These are phyloP conservation scores for Cercospora zeina DNA, from an alignment of 2,329 filamentous ascomycete genomes.

Conservation along the genomic window DNA sequence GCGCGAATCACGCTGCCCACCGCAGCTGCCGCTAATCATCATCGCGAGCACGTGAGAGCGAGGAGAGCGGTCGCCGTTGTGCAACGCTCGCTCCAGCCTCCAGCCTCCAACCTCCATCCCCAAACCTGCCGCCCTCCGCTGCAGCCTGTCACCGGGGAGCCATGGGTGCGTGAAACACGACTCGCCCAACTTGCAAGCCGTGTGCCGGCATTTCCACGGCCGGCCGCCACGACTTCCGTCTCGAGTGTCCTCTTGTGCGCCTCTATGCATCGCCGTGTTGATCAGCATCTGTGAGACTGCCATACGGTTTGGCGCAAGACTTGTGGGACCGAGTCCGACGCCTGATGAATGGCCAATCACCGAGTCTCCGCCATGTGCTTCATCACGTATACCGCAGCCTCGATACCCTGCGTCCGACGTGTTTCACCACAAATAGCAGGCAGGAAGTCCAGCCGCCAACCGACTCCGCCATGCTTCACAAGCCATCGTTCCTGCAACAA, in stretches of 20 bases:
- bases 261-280: constrained; percentile 1
- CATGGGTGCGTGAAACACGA: constrained; percentile 8
- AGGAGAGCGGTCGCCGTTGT: not conserved
- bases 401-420: not conserved
- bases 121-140: not conserved
- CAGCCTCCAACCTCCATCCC: not conserved
- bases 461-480: too few relatives aligned
- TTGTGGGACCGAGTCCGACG: constrained; percentile 1
- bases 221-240: not conserved
- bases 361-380: not conserved
- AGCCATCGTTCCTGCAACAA: too few relatives aligned
- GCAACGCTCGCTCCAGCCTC: not conserved
- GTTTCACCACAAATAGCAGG: not conserved
- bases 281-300: not conserved
- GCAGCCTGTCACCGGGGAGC: not conserved
- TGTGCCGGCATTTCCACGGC: not conserved
- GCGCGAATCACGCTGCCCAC: not conserved
- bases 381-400: not conserved
- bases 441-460: too few relatives aligned
- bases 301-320: too few relatives aligned
- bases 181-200: not conserved
- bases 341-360: not conserved
- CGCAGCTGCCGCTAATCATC: not conserved
- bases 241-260: too few relatives aligned
- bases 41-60: not conserved